phyloP scores from a whole-genome alignment of 2,329 filamentous ascomycete species.

The Fusarium pseudoanthophilum region DNA sequence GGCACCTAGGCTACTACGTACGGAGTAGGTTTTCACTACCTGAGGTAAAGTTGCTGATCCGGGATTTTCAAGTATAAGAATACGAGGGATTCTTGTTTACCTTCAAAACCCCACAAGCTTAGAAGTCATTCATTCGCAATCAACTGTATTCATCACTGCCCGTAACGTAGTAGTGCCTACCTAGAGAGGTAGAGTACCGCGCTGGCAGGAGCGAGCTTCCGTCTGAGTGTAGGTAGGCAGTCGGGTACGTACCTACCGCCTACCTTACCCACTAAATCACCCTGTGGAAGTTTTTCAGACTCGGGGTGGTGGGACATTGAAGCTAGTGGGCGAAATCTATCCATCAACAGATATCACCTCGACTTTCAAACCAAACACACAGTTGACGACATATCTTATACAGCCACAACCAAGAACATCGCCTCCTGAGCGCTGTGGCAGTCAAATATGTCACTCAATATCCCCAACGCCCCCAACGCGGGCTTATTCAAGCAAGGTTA shows the following conservation, averaged over 20 bases:
- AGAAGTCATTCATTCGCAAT: not conserved
- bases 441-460: slow-evolving; percentile 87
- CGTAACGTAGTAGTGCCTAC: too few species aligned
- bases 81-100: not conserved
- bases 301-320: slow-evolving; percentile 33
- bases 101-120: not conserved
- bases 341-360: slow-evolving; percentile 35
- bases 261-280: slow-evolving; percentile 41
- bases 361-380: slow-evolving; percentile 34
- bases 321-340: slow-evolving; percentile 41
- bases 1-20: not conserved
- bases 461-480: slow-evolving; percentile 92
- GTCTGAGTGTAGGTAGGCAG: slow-evolving; percentile 19
- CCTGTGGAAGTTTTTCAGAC: slow-evolving; percentile 44
- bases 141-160: not conserved
- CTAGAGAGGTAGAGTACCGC: not conserved
- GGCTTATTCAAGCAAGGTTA: slow-evolving; percentile 97
- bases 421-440: slow-evolving; percentile 33
- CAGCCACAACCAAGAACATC: slow-evolving; percentile 30
- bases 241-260: slow-evolving; percentile 35
- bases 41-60: not conserved
- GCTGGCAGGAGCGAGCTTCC: not conserved
- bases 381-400: slow-evolving; percentile 28
- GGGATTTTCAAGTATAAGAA: not conserved
- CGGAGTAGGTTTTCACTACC: not conserved